Base-by-base conservation (phyloP, 1,284 basidiomycete species). In the Cutaneotrichosporon dermatis region DNA sequence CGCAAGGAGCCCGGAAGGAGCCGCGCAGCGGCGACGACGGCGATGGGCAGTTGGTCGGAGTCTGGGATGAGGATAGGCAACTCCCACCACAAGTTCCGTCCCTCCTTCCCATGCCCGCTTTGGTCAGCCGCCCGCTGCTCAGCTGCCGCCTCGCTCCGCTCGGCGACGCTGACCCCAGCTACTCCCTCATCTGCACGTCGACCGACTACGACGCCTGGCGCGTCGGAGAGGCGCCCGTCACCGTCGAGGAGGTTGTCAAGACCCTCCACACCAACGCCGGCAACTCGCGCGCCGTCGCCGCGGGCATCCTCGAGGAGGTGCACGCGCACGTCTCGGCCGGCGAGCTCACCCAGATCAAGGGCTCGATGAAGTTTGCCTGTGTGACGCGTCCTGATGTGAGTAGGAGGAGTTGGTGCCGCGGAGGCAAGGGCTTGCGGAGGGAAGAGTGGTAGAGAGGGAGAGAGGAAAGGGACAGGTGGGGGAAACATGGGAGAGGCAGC, bases 181-280 rank as follows among this genome's bases (percentile, higher is more conserved):
- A 94, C 74, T 89, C 88, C 0, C 83, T 96, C 54, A 87, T 96
- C 66, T 91, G 91, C 60, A 96, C 92, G 1, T 85, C 89, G 25
- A 94, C 91, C 2, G 89, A 94, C 79, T 93, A 92, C 73, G 92
- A 95, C 77, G 86, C 90, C 5, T 94, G 90, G 91, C 81, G 94
- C 33, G 86, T 87, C 13, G 82, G 87, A 40, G 84, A 86, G 56
- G 88, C 85, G 13, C 82, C 88, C 1, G 94, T 97, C 51, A 96
- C 92, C 1, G 88, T 92, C 0, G 86, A 89, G 6, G 76, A 79
- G 66, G 92, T 97, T 35, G 83, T 94, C 81, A 89, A 90, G 77
- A 92, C 88, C 0, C 84, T 97, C 37, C 83, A 87, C 64, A 83
- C 84, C 16, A 98, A 98, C 73, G 92, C 92, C 0, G 84, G 86